A percentile compares a stretch with the other conserved stretches of the same genome.
phyloP scores from a whole-genome alignment of 805 yeast species.

The Sporopachydermia lactativora region DNA sequence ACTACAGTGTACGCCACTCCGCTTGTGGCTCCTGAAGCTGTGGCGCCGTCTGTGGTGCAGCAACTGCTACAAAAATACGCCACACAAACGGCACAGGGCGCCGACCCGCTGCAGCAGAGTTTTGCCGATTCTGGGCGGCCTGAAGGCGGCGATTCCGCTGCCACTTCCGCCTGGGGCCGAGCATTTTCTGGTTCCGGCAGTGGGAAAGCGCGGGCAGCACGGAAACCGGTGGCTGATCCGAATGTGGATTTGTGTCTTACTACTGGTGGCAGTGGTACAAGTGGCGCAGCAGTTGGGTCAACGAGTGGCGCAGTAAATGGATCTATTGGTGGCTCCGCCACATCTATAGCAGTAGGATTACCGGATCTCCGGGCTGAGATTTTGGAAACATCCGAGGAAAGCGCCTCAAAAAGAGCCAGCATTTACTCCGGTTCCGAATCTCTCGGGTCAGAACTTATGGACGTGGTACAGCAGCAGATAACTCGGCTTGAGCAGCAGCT shows the following conservation, averaged over 20 bases:
- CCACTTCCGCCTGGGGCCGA: not conserved
- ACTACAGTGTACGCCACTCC: no score
- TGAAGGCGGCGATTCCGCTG: no score
- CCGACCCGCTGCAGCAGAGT: not conserved
- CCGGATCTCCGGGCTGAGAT: not conserved
- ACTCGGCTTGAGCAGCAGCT: not conserved
- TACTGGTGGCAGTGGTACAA: not conserved
- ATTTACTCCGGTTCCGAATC: not conserved
- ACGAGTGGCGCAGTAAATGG: not conserved
- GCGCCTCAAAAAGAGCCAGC: not conserved
- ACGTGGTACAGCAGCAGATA: slow-evolving; percentile 1
- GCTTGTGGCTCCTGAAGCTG: no score
- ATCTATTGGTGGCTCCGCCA: not conserved
- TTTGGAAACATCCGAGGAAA: no score
- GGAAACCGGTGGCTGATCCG: not conserved
- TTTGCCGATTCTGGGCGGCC: no score
- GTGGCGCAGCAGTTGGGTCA: not conserved
- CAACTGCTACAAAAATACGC: not conserved
- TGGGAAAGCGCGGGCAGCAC: not conserved
- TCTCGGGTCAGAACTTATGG: not conserved
- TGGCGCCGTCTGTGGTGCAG: no score
- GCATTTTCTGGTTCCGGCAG: not conserved
- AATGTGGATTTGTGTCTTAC: not conserved
- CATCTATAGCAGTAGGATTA: not conserved
- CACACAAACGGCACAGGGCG: not conserved